Conservation (phyloP, 148 eudicot genomes). For the Spergularia marina region DNA sequence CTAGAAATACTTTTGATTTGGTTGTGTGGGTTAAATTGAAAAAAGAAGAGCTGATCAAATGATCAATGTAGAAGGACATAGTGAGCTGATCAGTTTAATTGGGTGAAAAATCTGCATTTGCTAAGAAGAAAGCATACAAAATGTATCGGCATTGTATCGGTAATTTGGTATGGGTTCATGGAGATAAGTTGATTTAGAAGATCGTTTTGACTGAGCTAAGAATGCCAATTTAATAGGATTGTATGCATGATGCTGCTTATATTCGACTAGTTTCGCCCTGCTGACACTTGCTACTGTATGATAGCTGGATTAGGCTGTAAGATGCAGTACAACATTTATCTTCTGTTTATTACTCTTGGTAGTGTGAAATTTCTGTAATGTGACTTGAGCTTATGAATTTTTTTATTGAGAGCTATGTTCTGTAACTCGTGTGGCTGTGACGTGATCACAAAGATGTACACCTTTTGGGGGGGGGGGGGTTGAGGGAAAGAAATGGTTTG, state of each 20-base stretch:
- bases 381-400: neutral
- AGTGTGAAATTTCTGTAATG: neutral
- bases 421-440: neutral
- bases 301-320: neutral
- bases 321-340: neutral
- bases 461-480: too few species aligned
- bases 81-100: too few species aligned
- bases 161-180: neutral
- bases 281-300: neutral
- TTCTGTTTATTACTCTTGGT: neutral
- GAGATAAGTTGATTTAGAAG: neutral
- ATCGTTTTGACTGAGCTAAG: too few species aligned
- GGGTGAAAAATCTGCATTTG: too few species aligned
- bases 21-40: too few species aligned
- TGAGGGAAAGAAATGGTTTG: neutral
- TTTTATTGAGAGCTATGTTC: neutral
- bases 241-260: neutral
- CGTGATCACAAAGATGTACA: neutral
- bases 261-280: neutral
- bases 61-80: too few species aligned
- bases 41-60: too few species aligned
- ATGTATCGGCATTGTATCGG: too few species aligned
- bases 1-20: too few species aligned
- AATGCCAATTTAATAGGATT: neutral
- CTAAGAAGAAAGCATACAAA: too few species aligned